Percentiles rank a stretch among this genome's conserved stretches.
Evolutionary conservation across 2,329 filamentous ascomycete genomes (phyloP).

Genomic region (Metarhizium anisopliae): DNA sequence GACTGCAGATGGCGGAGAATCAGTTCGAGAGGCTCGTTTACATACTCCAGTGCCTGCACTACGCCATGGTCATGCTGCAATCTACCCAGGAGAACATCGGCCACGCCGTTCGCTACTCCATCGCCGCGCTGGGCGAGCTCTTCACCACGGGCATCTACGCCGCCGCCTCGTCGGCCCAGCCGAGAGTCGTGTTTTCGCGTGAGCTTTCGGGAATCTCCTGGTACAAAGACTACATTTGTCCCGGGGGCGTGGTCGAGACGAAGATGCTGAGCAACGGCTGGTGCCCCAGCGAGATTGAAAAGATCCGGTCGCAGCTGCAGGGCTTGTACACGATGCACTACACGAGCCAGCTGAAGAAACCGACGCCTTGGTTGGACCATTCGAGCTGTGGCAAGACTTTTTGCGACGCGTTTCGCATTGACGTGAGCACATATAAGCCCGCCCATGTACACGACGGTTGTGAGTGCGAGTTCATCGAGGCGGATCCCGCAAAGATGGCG

Average conservation of each 20-base stretch:
- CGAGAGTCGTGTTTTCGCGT: conserved; percentile 7
- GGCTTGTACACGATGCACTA: conserved; percentile 16
- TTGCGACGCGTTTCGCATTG: conserved; percentile 22
- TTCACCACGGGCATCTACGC: conserved; percentile 10
- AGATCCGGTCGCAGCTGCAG: conserved; percentile 14
- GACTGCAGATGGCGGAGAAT: conserved; percentile 6
- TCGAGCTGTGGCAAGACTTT: conserved; percentile 13
- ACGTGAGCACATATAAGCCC: conserved; percentile 17
- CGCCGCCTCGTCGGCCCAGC: conserved; percentile 1
- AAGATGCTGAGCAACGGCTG: conserved; percentile 20
- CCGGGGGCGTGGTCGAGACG: conserved; percentile 11
- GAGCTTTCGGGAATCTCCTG: conserved; percentile 10
- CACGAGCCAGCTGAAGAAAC: conserved; percentile 12
- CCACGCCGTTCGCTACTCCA: conserved; percentile 16
- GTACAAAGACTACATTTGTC: conserved; percentile 10
- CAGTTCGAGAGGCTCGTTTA: conserved; percentile 9
- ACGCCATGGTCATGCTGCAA: conserved; percentile 10
- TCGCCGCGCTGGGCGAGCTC: conserved; percentile 19
- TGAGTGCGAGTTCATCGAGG: conserved; percentile 12
- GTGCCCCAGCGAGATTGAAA: conserved; percentile 23
- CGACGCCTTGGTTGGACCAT: conserved; percentile 12
- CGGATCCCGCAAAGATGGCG: conserved; percentile 10
- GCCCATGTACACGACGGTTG: conserved; percentile 14
- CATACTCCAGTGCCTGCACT: conserved; percentile 12
- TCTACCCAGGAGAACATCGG: conserved; percentile 12